Base-by-base conservation (phyloP, 192 early-diverging fungal genomes). In the Rhizophagus prolifer region DNA sequence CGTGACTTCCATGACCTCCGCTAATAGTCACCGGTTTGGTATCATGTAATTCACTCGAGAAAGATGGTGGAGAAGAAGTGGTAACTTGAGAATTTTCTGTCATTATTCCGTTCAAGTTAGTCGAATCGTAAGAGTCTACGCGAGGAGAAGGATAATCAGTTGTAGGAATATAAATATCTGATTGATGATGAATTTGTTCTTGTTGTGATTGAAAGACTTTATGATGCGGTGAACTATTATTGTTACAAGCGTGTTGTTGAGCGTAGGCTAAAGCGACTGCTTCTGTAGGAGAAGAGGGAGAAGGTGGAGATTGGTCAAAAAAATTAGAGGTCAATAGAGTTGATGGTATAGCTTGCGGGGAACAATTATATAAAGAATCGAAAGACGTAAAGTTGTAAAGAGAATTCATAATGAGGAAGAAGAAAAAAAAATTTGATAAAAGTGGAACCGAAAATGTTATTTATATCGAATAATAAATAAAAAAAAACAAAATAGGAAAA, bases 121-220 rank as follows among this genome's bases (percentile, higher is more conserved):
- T 16, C 30, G 28, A 64, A 31, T 64, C 62, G 50, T 54, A 54
- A 54, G 50, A 6, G 62, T 64, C 62, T 30, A 63, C 28, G 25
- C 62, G 26, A 63, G 62, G 62, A 30, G 62, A 63, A 28, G 62
- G 62, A 30, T 63, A 63, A 63, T 25, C 62, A 63, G 61, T 63
- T 14, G 61, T 28, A 19, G 50, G 5, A 54, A 54, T 54, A 30
- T 63, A 63, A 30, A 63, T 30, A 16, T 63, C 62, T 30, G 62
- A 16, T 30, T 25, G 25, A 63, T 25, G 25, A 63, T 63, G 62
- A 63, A 31, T 63, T 63, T 25, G 30, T 16, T 63, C 26, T 9
- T 63, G 62, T 30, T 19, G 62, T 30, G 62, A 63, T 30, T 63
- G 14, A 63, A 63, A 23, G 9, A 28, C 61, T 63, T 63, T 23